These are phyloP conservation scores for Malus hybrid DNA, from an alignment of 331 rosid genomes.

Conservation along the genomic window DNA sequence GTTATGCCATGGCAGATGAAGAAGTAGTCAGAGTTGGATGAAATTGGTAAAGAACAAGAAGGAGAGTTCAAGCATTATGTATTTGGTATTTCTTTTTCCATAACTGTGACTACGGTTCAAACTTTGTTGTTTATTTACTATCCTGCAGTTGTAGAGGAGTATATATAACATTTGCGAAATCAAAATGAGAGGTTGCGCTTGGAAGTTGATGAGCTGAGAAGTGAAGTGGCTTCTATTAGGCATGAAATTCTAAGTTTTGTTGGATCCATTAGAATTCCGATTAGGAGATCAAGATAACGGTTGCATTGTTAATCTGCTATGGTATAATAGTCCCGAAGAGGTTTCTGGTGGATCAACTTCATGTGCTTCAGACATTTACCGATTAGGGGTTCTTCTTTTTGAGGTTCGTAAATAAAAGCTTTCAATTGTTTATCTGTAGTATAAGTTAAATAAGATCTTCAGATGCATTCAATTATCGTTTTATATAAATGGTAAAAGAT, in stretches of 20 bases:
- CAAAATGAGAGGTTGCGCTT: constrained; percentile 51
- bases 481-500: too few relatives aligned
- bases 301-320: too few relatives aligned
- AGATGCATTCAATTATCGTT: too few relatives aligned
- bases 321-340: too few relatives aligned
- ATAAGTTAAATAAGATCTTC: too few relatives aligned
- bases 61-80: constrained; percentile 49
- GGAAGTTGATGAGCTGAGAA: constrained; percentile 53
- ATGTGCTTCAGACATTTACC: too few relatives aligned
- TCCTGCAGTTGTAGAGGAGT: constrained; percentile 68
- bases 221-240: constrained; percentile 62
- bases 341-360: too few relatives aligned
- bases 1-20: constrained; percentile 31
- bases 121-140: background rate
- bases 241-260: constrained; percentile 12
- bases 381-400: too few relatives aligned
- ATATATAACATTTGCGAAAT: constrained; percentile 50
- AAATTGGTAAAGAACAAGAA: constrained; percentile 57
- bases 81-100: constrained; percentile 43
- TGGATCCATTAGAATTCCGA: background rate
- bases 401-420: too few relatives aligned
- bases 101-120: background rate
- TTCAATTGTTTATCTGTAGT: too few relatives aligned
- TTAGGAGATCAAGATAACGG: background rate
- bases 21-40: constrained; percentile 49